phyloP scores from a whole-genome alignment of 1,284 basidiomycete genomes.

The Trametes pubescens region DNA sequence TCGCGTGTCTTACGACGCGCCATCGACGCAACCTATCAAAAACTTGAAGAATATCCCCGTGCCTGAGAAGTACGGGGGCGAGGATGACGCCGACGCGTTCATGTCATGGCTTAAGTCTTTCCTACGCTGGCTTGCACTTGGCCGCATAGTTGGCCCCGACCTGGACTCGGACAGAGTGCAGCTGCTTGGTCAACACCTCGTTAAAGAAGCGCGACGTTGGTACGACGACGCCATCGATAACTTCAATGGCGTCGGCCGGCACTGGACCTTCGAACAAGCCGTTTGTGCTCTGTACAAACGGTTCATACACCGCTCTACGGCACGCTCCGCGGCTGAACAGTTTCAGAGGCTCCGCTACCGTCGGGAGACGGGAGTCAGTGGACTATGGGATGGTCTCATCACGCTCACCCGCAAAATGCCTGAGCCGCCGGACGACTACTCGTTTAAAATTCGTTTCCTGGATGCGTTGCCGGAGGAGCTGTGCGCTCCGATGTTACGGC shows the following conservation, averaged over 20 bases:
- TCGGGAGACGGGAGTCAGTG: conserved; percentile 7
- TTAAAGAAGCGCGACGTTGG: conserved; percentile 3
- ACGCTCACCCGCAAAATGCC: conserved; percentile 17
- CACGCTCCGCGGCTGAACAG: conserved; percentile 13
- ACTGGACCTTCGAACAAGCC: conserved; percentile 16
- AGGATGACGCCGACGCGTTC: conserved; percentile 10
- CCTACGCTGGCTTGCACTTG: conserved; percentile 3
- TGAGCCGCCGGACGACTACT: conserved; percentile 17
- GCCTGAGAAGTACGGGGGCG: conserved; percentile 4
- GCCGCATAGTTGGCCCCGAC: background rate
- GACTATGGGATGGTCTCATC: conserved; percentile 13
- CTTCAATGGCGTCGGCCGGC: background rate
- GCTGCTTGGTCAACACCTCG: conserved; percentile 1
- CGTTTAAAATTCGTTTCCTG: conserved; percentile 16
- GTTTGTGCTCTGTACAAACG: conserved; percentile 12
- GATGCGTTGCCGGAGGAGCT: conserved; percentile 16
- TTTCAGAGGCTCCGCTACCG: conserved; percentile 10
- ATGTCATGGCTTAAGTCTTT: conserved; percentile 7
- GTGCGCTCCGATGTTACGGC: background rate
- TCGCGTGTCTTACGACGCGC: background rate
- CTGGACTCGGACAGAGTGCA: background rate
- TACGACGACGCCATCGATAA: conserved; percentile 18
- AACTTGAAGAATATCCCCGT: conserved; percentile 5
- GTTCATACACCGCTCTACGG: conserved; percentile 18
- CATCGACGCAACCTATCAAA: background rate